Conservation (phyloP, 2,329 filamentous ascomycete species). For the Ceratocystis cubensis region DNA sequence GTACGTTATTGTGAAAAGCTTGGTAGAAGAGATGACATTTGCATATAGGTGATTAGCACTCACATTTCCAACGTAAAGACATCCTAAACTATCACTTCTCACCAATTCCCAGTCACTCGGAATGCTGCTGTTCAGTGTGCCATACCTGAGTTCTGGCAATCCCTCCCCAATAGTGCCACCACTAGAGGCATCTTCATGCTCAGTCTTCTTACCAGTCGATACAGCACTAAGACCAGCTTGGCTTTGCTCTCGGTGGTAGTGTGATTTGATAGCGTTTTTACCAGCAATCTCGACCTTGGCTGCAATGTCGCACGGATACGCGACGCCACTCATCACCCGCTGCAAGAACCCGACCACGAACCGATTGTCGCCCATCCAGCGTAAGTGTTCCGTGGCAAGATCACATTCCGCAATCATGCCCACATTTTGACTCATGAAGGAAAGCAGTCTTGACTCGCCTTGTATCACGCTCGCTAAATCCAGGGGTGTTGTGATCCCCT, state of each 20-base stretch:
- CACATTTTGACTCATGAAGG: constrained; percentile 80
- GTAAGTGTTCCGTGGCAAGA: constrained; percentile 74
- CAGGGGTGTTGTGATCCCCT: constrained; percentile 70
- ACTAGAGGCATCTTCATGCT: constrained; percentile 24
- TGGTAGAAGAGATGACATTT: background rate
- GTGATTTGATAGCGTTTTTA: constrained; percentile 60
- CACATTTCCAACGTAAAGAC: constrained; percentile 85
- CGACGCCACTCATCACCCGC: constrained; percentile 59
- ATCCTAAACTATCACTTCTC: constrained; percentile 67
- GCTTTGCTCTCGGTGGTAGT: constrained; percentile 44
- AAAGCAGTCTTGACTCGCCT: constrained; percentile 58
- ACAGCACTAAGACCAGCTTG: constrained; percentile 14
- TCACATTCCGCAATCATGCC: constrained; percentile 86
- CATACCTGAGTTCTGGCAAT: constrained; percentile 64
- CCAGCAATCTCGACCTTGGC: constrained; percentile 69
- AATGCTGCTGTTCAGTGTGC: constrained; percentile 64
- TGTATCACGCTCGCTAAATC: constrained; percentile 85
- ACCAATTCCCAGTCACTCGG: constrained; percentile 65
- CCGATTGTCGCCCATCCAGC: constrained; percentile 80
- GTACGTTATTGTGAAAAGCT: background rate
- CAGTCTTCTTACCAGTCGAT: constrained; percentile 17
- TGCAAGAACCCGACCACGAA: constrained; percentile 79
- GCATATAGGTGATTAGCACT: constrained; percentile 27
- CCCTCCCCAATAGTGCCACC: constrained; percentile 31
- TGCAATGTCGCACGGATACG: constrained; percentile 82